Base-by-base conservation (phyloP, 2,329 filamentous ascomycete genomes). In the Colletotrichum costaricense region DNA sequence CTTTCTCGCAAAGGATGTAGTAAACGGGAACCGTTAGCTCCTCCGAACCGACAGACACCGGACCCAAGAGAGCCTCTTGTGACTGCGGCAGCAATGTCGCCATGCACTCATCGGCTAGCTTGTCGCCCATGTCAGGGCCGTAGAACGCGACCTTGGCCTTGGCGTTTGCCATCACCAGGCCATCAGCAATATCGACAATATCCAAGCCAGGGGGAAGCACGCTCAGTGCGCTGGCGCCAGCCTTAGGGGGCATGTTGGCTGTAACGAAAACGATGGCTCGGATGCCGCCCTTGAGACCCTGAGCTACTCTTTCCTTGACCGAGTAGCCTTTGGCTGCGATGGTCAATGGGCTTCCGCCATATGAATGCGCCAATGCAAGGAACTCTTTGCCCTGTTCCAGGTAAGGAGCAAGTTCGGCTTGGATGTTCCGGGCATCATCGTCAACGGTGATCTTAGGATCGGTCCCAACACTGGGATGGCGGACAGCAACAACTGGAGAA, bases 1-100 rank as follows among this genome's bases (percentile, higher is more conserved):
- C 69, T 35, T 71, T 67, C 57, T 67, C 69, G 56, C 63, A 71
- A 7, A 62, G 28, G 7, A 71, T 67, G 12, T 71, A 71, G 24
- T 71, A 71, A 2, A 56, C 63, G 5, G 68, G 68, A 12, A 62
- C n/a, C 7, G 30, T 35, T 30, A 71, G 5, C 4, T 60, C 56
- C 6, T 71, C 68, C 14, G 33, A 24, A 4, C 68, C 63, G 14
- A 62, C 26, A 4, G 56, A 55, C 2, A 26, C 42, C 3, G 42
- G 30, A 9, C 63, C 68, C 19, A 55, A 38, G 9, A 71, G 7
- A 1, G 68, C 63, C 16, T 22, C 33, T n/a, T 42, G 56, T 2
- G 68, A 71, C 46, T 67, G 63, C 16, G 69, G 63, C 14, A 71
- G 19, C 57, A 71, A n/a, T 12, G 56, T 11, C 12, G 49, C 57